These are phyloP conservation scores for Solanum aculeatissimum DNA, from an alignment of 305 asterid genomes.

Conservation along the genomic window DNA sequence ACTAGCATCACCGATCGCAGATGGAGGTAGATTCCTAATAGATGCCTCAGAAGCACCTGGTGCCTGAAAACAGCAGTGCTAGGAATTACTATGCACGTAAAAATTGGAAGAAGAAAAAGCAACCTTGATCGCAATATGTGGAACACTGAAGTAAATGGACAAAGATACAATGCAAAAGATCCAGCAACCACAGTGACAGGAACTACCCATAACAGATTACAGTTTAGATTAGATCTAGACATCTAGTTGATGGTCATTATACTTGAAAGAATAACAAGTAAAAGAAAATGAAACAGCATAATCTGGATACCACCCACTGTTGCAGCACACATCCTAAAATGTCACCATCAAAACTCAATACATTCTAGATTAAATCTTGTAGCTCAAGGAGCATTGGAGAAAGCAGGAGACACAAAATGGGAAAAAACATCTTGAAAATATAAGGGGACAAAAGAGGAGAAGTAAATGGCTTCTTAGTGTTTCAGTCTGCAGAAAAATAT, in stretches of 20 bases:
- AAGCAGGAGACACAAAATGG: neutral
- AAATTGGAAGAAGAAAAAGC: neutral
- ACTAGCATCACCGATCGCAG: constrained; percentile 59
- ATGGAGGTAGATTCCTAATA: constrained; percentile 57
- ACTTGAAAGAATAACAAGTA: neutral
- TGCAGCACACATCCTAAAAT: neutral
- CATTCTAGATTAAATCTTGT: neutral
- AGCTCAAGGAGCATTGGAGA: neutral
- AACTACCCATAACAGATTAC: neutral
- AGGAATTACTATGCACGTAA: neutral
- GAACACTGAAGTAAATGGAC: neutral
- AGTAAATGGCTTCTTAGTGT: neutral
- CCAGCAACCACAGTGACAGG: neutral
- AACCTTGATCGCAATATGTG: neutral
- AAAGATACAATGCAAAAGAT: neutral
- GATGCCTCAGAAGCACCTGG: constrained; percentile 65
- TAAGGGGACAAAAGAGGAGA: neutral
- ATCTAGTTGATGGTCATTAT: neutral
- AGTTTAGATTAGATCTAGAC: neutral
- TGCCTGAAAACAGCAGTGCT: constrained; percentile 30
- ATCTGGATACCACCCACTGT: neutral
- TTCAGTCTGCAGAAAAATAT: neutral
- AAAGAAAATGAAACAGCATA: neutral
- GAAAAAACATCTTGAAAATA: neutral
- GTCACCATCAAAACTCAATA: neutral